These are phyloP conservation scores for Cucurbita moschata DNA, from an alignment of 306 rosid species.

Conservation along the genomic window DNA sequence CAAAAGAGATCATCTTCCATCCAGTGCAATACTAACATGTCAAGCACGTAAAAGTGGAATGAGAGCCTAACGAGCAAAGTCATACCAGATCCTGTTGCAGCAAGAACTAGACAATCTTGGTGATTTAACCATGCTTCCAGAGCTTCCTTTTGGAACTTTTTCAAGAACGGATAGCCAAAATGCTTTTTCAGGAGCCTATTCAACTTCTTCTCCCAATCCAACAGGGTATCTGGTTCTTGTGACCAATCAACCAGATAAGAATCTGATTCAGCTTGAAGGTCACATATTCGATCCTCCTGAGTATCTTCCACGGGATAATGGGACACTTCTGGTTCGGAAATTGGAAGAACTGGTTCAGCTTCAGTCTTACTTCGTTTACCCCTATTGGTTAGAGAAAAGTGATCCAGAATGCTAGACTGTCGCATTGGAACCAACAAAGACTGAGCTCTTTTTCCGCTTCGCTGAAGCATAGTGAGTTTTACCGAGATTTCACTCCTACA, in stretches of 20 bases:
- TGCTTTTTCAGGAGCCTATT: conserved; percentile 39
- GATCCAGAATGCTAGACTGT: conserved; percentile 56
- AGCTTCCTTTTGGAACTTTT: conserved; percentile 74
- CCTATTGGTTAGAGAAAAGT: conserved; percentile 28
- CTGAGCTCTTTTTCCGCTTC: not conserved
- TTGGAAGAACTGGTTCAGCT: conserved; percentile 2
- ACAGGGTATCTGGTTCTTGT: conserved; percentile 5
- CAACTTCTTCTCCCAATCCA: conserved; percentile 44
- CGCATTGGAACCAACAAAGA: conserved; percentile 20
- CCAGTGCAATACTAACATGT: conserved; percentile 3
- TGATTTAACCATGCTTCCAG: conserved; percentile 51
- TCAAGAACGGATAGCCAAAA: conserved; percentile 54
- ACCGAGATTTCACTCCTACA: not conserved
- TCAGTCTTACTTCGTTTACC: conserved; percentile 10
- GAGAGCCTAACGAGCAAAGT: conserved; percentile 1
- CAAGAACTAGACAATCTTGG: conserved; percentile 70
- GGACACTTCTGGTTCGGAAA: not conserved
- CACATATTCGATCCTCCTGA: conserved; percentile 11
- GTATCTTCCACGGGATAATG: conserved; percentile 11
- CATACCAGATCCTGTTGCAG: conserved; percentile 90
- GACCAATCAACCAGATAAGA: not conserved
- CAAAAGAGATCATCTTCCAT: conserved; percentile 5
- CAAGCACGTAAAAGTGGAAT: not conserved
- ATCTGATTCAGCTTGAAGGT: conserved; percentile 5
- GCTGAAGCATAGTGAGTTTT: not conserved